Conservation (phyloP, 2,329 filamentous ascomycete genomes). For the Aspergillus tanneri region DNA sequence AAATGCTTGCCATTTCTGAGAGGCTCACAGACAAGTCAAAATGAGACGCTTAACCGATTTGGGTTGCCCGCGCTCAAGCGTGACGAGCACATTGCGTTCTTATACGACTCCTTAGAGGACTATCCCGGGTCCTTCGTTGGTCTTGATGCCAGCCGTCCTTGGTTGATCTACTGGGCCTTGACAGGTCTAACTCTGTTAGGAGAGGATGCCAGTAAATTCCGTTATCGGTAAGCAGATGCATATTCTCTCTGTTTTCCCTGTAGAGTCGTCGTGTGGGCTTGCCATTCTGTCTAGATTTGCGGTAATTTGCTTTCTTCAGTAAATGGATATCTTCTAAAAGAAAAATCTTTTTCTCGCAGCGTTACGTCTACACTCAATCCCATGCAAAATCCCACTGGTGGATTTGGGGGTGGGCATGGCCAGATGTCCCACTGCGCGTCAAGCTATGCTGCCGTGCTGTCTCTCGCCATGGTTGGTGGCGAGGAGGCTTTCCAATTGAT, state of each 20-base stretch:
- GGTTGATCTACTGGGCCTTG: slow-evolving; percentile 92
- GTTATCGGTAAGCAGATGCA: slow-evolving; percentile 53
- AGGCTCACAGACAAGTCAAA: slow-evolving; percentile 49
- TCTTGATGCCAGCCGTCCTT: slow-evolving; percentile 84
- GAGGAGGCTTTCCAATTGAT: slow-evolving; percentile 71
- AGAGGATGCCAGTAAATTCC: slow-evolving; percentile 66
- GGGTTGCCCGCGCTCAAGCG: slow-evolving; percentile 75
- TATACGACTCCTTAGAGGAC: slow-evolving; percentile 51
- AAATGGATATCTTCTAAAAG: slow-evolving; percentile 12
- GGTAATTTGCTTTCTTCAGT: no score
- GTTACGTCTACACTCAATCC: slow-evolving; percentile 72
- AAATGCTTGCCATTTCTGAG: slow-evolving; percentile 68
- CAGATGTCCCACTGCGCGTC: slow-evolving; percentile 86
- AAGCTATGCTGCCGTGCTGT: slow-evolving; percentile 80
- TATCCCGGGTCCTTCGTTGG: slow-evolving; percentile 70
- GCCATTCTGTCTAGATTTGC: not conserved
- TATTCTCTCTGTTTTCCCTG: not conserved
- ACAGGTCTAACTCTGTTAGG: slow-evolving; percentile 73
- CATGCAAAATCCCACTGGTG: slow-evolving; percentile 79
- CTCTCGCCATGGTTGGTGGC: slow-evolving; percentile 75
- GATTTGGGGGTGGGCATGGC: slow-evolving; percentile 91
- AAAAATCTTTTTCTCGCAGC: slow-evolving; percentile 33
- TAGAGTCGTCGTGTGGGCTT: not conserved
- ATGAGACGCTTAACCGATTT: slow-evolving; percentile 61
- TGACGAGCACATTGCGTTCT: slow-evolving; percentile 51